A percentile compares a stretch with the other conserved stretches of the same genome.
These are phyloP conservation scores for Andalucia godoyi DNA, from an alignment of 78 protist genomes.

Conservation along the genomic window DNA sequence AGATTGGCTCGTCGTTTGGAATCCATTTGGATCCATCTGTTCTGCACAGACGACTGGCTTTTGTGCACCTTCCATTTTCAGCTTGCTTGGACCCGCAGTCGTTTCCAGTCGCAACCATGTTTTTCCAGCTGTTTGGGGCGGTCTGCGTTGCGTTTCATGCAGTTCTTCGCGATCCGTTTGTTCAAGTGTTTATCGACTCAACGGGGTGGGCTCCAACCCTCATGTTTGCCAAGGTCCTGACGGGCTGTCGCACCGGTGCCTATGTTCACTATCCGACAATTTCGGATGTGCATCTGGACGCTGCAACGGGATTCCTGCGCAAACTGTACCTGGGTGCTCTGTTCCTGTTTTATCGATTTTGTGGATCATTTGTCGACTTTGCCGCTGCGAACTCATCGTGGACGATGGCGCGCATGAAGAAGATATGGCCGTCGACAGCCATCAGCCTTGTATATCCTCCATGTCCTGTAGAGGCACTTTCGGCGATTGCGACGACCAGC, in stretches of 20 bases:
- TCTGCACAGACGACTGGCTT: not conserved
- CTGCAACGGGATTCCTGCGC: not conserved
- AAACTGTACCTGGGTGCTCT: not conserved
- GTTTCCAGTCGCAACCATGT: slow-evolving; percentile 1
- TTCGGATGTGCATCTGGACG: slow-evolving; percentile 23
- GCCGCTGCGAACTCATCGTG: slow-evolving; percentile 75
- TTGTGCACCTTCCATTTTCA: not conserved
- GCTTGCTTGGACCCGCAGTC: not conserved
- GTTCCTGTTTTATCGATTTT: slow-evolving; percentile 24
- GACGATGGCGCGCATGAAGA: slow-evolving; percentile 69
- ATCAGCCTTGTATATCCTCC: slow-evolving; percentile 68
- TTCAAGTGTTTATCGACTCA: slow-evolving; percentile 57
- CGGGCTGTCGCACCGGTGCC: slow-evolving; percentile 39
- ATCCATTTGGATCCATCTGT: not conserved
- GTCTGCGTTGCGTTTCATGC: slow-evolving; percentile 23
- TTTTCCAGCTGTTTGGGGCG: slow-evolving; percentile 33
- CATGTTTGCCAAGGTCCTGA: slow-evolving; percentile 40
- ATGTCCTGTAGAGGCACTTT: slow-evolving; percentile 30
- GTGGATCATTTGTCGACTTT: slow-evolving; percentile 30
- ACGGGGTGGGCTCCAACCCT: slow-evolving; percentile 73
- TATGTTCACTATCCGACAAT: slow-evolving; percentile 92
- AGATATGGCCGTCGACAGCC: not conserved
- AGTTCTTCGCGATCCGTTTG: slow-evolving; percentile 17
- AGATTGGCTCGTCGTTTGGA: not conserved
- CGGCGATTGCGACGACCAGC: not conserved